A percentile compares a stretch with the other conserved stretches of the same genome.
Conservation (phyloP, 352 stramenopile species). For the Pythium angustatum region DNA sequence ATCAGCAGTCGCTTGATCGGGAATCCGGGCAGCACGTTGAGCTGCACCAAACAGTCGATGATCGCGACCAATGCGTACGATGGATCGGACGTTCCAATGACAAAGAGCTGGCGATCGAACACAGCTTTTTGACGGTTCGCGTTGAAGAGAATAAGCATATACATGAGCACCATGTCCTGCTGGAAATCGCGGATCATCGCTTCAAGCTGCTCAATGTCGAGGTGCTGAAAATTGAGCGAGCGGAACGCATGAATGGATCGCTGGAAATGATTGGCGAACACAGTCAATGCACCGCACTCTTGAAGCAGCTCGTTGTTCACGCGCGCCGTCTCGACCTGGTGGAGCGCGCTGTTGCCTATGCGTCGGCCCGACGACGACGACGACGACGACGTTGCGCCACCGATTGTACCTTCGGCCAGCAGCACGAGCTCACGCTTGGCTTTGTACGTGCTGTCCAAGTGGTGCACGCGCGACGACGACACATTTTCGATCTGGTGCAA, state of each 20-base stretch:
- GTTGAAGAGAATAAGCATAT: conserved; percentile 78
- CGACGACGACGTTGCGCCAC: background rate
- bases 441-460: conserved; percentile 70
- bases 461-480: conserved; percentile 52
- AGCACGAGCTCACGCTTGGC: conserved; percentile 71
- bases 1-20: conserved; percentile 78
- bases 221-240: conserved; percentile 69
- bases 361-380: conserved; percentile 8
- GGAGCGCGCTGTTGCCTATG: conserved; percentile 27
- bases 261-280: conserved; percentile 65
- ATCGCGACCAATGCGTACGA: conserved; percentile 66
- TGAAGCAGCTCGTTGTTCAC: conserved; percentile 74
- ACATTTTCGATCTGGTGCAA: conserved; percentile 72
- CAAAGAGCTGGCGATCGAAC: conserved; percentile 71
- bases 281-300: conserved; percentile 64
- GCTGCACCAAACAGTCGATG: conserved; percentile 68
- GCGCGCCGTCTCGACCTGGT: conserved; percentile 55
- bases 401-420: conserved; percentile 56
- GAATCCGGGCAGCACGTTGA: conserved; percentile 73
- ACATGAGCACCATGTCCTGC: conserved; percentile 79
- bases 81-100: conserved; percentile 56
- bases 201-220: conserved; percentile 70
- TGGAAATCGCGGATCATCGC: conserved; percentile 65
- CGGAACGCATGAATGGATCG: conserved; percentile 68
- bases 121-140: conserved; percentile 57